Conservation (phyloP, 2,329 filamentous ascomycete genomes). For the Dryadomyces quercivorus region DNA sequence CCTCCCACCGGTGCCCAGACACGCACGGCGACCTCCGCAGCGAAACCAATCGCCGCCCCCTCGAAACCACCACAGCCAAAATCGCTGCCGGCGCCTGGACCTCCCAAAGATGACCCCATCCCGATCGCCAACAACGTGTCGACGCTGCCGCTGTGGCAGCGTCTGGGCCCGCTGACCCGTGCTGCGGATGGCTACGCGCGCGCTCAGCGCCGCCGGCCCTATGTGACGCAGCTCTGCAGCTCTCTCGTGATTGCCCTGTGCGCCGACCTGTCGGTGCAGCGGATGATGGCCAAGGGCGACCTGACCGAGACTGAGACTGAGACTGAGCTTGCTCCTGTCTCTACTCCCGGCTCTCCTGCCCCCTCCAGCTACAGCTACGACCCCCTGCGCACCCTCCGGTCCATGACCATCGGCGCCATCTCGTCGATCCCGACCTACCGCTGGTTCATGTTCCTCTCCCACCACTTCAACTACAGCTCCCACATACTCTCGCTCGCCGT, state of each 20-base stretch:
- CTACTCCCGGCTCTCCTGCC: neutral
- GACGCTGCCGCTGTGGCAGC: slow-evolving; percentile 38
- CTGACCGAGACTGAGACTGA: neutral
- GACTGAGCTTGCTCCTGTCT: neutral
- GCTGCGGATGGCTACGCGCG: slow-evolving; percentile 50
- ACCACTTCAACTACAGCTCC: slow-evolving; percentile 74
- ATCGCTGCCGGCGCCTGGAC: slow-evolving; percentile 10
- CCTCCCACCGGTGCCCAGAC: neutral
- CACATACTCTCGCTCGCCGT: slow-evolving; percentile 56
- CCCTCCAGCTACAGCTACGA: slow-evolving; percentile 40
- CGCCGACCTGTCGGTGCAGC: slow-evolving; percentile 68
- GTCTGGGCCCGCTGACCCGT: slow-evolving; percentile 43
- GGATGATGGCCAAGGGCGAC: slow-evolving; percentile 30
- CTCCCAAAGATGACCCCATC: slow-evolving; percentile 21
- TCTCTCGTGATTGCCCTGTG: slow-evolving; percentile 67
- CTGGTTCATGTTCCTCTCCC: slow-evolving; percentile 69
- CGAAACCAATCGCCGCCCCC: neutral
- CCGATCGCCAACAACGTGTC: slow-evolving; percentile 30
- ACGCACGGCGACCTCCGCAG: neutral
- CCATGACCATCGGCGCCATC: slow-evolving; percentile 61
- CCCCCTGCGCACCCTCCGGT: slow-evolving; percentile 53
- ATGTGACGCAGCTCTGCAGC: slow-evolving; percentile 66
- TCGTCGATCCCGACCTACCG: slow-evolving; percentile 63
- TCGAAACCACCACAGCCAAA: neutral
- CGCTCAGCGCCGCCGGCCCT: slow-evolving; percentile 59